Percentiles rank a stretch among this genome's conserved stretches.
These are phyloP conservation scores for Stemphylium vesicarium DNA, from an alignment of 2,329 filamentous ascomycete genomes.

Conservation along the genomic window DNA sequence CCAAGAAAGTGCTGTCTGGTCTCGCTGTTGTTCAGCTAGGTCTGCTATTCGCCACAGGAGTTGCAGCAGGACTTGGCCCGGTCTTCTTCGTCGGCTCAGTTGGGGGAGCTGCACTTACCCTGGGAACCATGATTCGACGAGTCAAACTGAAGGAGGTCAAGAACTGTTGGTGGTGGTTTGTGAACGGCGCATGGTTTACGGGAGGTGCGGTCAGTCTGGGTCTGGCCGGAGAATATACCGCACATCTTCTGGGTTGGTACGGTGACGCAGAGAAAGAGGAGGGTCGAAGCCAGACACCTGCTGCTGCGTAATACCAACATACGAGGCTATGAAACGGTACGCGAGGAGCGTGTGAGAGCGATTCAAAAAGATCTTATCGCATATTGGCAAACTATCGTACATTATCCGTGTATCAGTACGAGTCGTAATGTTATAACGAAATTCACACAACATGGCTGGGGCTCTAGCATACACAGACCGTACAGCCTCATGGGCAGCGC, in stretches of 20 bases:
- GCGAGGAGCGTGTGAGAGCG: neutral
- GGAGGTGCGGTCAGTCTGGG: slow-evolving; percentile 65
- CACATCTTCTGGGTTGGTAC: slow-evolving; percentile 35
- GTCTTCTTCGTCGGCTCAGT: slow-evolving; percentile 65
- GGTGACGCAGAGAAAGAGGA: slow-evolving; percentile 20
- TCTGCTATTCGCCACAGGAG: slow-evolving; percentile 72
- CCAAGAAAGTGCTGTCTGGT: slow-evolving; percentile 75
- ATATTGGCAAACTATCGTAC: no score
- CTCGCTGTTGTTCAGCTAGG: slow-evolving; percentile 73
- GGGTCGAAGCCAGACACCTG: neutral
- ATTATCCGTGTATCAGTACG: no score
- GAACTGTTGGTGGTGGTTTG: slow-evolving; percentile 71
- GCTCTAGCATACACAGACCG: no score
- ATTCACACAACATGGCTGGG: no score
- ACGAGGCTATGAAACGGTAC: neutral
- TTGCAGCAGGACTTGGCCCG: slow-evolving; percentile 65
- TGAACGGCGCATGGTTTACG: slow-evolving; percentile 66
- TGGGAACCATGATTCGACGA: slow-evolving; percentile 65
- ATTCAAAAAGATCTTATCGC: no score
- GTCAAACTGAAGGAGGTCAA: slow-evolving; percentile 63
- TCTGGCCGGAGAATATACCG: slow-evolving; percentile 61
- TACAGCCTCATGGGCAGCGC: no score
- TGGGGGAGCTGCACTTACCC: slow-evolving; percentile 61
- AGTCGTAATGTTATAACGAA: no score
- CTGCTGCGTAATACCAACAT: neutral